Conservation (phyloP, 345 rosid genomes). For the Angophora floribunda region DNA sequence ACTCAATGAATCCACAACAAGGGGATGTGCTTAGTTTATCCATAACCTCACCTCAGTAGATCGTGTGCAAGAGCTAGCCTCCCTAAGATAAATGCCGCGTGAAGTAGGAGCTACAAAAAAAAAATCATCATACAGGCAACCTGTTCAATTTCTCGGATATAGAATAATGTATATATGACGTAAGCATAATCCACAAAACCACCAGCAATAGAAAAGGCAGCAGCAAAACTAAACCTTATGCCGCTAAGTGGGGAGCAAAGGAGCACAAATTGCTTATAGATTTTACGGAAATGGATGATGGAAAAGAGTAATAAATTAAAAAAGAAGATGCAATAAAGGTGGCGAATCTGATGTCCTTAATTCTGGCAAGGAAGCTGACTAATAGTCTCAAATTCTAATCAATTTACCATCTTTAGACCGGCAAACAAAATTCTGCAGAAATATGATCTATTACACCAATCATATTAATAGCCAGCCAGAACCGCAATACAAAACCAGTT, state of each 20-base stretch:
- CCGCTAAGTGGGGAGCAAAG: not conserved
- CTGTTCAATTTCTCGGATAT: not conserved
- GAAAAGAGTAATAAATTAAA: not conserved
- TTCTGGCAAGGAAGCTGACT: not conserved
- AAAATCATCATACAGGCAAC: not conserved
- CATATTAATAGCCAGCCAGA: not conserved
- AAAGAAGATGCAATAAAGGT: not conserved
- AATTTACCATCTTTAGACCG: not conserved
- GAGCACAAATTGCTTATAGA: not conserved
- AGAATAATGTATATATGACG: not conserved
- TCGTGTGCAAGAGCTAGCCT: slow-evolving; percentile 53
- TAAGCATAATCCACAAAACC: not conserved
- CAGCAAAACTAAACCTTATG: not conserved
- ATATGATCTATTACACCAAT: not conserved
- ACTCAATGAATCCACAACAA: not conserved
- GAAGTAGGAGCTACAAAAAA: slow-evolving; percentile 56
- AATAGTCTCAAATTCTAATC: not conserved
- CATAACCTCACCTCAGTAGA: slow-evolving; percentile 54
- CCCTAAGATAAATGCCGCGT: slow-evolving; percentile 92
- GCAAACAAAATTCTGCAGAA: not conserved
- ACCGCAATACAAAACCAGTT: not conserved
- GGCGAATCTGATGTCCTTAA: not conserved
- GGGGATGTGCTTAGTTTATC: not conserved
- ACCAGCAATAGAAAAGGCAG: not conserved
- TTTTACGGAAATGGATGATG: not conserved